Evolutionary conservation across 1,284 basidiomycete genomes (phyloP).

Genomic region (Rhizoctonia solani): DNA sequence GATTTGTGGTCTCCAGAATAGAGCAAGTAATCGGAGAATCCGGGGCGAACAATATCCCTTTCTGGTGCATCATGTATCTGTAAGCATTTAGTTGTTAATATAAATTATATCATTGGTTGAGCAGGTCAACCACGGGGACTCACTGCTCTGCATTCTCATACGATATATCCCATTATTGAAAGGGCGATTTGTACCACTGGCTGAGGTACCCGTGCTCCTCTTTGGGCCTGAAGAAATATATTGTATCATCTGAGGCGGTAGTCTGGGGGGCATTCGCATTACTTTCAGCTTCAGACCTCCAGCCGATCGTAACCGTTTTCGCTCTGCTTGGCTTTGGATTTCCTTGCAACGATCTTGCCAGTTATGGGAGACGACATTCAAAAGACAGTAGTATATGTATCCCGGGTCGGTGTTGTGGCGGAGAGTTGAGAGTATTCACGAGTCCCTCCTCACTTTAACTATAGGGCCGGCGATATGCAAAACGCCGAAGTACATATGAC

Average conservation of each 20-base stretch:
- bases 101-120: no score
- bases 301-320: no score
- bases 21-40: conserved; percentile 47
- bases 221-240: conserved; percentile 32
- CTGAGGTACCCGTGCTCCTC: conserved; percentile 54
- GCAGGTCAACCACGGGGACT: not conserved
- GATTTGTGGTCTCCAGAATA: conserved; percentile 48
- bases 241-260: not conserved
- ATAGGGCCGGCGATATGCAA: no score
- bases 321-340: no score
- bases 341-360: no score
- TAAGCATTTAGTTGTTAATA: not conserved
- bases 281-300: no score
- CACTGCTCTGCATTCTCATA: conserved; percentile 57
- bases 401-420: no score
- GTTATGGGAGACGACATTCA: no score
- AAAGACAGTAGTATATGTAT: no score
- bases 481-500: no score
- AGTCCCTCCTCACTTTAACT: no score
- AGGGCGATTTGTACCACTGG: conserved; percentile 58
- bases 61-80: conserved; percentile 65
- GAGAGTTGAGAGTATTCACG: no score
- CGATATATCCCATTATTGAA: conserved; percentile 43
- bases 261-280: not conserved
- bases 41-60: conserved; percentile 59